Base-by-base conservation (phyloP, 2,329 filamentous ascomycete species). In the Rasamsonia emersonii region DNA sequence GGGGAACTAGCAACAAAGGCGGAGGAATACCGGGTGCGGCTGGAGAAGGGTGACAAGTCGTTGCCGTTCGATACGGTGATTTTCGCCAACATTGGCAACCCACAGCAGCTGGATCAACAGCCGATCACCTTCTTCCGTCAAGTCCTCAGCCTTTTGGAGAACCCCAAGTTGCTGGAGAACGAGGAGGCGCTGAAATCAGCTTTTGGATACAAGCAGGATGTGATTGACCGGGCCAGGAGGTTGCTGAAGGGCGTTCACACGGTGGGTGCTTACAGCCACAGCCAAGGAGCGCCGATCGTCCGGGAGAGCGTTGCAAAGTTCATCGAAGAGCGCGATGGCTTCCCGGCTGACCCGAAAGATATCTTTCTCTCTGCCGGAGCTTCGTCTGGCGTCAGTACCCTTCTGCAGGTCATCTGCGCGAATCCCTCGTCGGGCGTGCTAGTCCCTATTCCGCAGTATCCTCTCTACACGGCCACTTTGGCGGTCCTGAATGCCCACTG, bases 71-170 rank as follows among this genome's bases (percentile, higher is more conserved):
- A 84, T 50, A 74, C 86, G 38, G 80, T 98, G 61, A 89, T 98
- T 65, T 88, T 84, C 42, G 91, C 91, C 64, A 98, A 98, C 67
- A 98, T 98, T 54, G 91, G 91, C 55, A 98, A 98, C 69, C 91
- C 91, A 3, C 91, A 98, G 65, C 91, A 98, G 66, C 77, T 98
- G 42, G 91, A 95, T 65, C 91, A 98, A 73, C 93, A 96, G 71
- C 91, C 91, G 52, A 89, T 98, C 52, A 98, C 91, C 47, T 98
- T 95, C 72, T 95, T 98, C 77, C 80, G 91, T 48, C 89, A 98
- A 67, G 91, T 98, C 17, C 74, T 91, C 51, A 93, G 86, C 64
- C 62, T 98, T 41, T 64, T 96, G 37, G 91, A 98, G 70, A 88
- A 96, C 68, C 91, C 91, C 1, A 59, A 70, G 36, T 70, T 98